Base-by-base conservation (phyloP, 441 rosid genomes). In the Adansonia rubrostipa region DNA sequence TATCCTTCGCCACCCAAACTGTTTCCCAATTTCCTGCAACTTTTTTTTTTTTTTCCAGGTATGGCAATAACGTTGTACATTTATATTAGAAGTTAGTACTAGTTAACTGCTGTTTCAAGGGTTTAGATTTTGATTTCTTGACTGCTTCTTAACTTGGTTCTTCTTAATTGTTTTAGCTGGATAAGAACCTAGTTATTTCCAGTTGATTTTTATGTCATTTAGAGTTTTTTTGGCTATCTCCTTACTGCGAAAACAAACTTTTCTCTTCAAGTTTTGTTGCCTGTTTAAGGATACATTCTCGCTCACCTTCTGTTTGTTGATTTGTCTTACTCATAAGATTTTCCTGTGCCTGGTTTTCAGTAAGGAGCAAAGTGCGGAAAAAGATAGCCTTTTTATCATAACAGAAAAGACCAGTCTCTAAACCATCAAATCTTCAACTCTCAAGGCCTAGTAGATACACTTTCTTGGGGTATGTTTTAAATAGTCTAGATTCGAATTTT, bases 271-370 rank as follows among this genome's bases (percentile, higher is more conserved):
- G 4, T 0, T 24, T 53, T 15, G 22, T 33, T 9, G 19, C 40
- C 11, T 22, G 1, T 51, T 15, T 14, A 24, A 14, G 19, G 22
- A 70, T 24, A 28, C 60, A 48, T 3, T 71, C 33, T 9, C 17
- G 48, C 15, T 6, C 75, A 71, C 47, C 47, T 51, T 71, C 14
- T 53, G 48, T 71, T 71, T 8, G 61, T 51, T 71, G 74, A 51
- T 71, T 51, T 51, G 74, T 33, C 61, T 71, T 10, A 33, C 28
- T 8, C 61, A 71, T 24, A 28, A 15, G 54, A n/a, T 56, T 53
- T 4, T 70, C 42, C 14, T 48, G 14, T 22, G 58, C 58, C 50
- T 28, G 45, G 24, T 14, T 50, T 50, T 71, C 13, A 51, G 45
- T 22, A 11, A 14, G 22, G 20, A 70, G 44, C 4, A 69, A 14